Conservation (phyloP, 352 stramenopile genomes). For the Pythium diclinum region DNA sequence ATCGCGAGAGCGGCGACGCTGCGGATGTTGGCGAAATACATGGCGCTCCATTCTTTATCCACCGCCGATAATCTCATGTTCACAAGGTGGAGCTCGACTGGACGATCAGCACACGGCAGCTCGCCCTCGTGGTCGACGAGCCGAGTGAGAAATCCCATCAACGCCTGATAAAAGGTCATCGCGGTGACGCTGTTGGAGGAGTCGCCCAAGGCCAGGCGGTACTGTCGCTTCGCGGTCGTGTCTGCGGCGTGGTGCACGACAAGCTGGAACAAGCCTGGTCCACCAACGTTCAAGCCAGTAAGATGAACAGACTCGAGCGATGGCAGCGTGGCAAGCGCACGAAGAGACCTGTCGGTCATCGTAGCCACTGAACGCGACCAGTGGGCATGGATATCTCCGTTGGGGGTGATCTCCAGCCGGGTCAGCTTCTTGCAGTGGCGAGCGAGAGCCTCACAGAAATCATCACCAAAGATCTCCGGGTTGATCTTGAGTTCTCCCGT, state of each 20-base stretch:
- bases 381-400: background rate
- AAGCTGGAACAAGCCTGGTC: background rate
- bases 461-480: conserved; percentile 10
- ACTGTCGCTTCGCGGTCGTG: background rate
- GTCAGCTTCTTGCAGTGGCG: background rate
- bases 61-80: background rate
- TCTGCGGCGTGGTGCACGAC: background rate
- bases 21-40: background rate
- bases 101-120: background rate
- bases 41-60: background rate
- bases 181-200: background rate
- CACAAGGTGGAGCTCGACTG: background rate
- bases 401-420: background rate
- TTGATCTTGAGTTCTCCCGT: background rate
- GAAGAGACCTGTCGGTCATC: background rate
- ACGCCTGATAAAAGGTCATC: background rate
- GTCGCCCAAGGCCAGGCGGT: background rate
- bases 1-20: background rate
- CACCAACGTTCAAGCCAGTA: background rate
- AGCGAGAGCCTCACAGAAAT: conserved; percentile 7
- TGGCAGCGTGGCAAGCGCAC: background rate
- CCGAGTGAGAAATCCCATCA: background rate
- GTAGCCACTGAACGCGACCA: background rate
- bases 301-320: background rate
- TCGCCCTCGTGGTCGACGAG: background rate